Evolutionary conservation across 805 yeast species (phyloP), one percentile per base, ranked within the genome.

Genomic region (Kockiozyma suomiensis): DNA sequence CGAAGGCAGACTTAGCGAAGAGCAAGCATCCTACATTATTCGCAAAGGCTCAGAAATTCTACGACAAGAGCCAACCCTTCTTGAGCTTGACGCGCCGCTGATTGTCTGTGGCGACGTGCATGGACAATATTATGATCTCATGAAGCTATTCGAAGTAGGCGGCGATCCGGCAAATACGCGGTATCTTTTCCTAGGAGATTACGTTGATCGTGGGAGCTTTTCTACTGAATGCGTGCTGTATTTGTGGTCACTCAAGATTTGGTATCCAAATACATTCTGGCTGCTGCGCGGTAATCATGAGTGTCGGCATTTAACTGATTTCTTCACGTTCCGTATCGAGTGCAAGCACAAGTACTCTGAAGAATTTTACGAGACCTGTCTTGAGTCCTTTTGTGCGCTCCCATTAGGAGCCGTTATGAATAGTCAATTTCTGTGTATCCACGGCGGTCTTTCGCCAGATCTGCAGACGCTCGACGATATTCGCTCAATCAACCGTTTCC

Each of bases 91-190:
- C 2, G 96, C 97, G 0, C 99, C 98, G 0, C 89, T 93, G 1
- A 92, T 97, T 0, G 91, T 93, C 2, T 91, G 97, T 76, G 99
- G 99, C 58, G 98, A 93, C 74, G 82, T 92, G n/a, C 98, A 93
- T 74, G 99, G 99, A 17, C 98, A 93, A 73, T 90, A 83, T 73
- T 92, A 82, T 73, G 99, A 93, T 73, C 79, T 93, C 67, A 79
- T 92, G 83, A 91, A 92, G 74, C 76, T 93, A 46, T 89, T 93
- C 70, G 97, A 93, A 72, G 93, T 91, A 17, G 96, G 97, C 41
- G 98, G 98, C 1, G 85, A 87, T 70, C 97, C 97, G 12, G 78
- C 76, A 15, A 74, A 71, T n/a, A 86, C 96, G 0, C 80, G 88
- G 19, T 93, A 90, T 72, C 76, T 92, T 55, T 92, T 93, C 69